phyloP scores from a whole-genome alignment of 371 early-diverging fungal species.

The Mucor indicus region DNA sequence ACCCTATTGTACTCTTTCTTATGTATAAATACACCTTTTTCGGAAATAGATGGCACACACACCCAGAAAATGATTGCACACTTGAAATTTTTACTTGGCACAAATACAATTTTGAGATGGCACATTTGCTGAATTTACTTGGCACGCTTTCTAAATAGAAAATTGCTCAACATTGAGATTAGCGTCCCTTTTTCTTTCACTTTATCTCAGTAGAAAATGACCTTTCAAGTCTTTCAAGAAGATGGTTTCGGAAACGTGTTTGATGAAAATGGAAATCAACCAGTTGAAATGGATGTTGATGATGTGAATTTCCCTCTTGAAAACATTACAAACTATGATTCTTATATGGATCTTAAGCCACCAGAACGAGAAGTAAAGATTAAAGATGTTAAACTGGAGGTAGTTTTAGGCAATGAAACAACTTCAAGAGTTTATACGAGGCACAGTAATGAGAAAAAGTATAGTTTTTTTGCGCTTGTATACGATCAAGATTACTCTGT shows the following conservation, averaged over 20 bases:
- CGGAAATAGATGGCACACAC: no score
- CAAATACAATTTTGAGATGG: neutral
- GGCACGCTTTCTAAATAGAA: constrained; percentile 2
- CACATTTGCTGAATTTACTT: no score
- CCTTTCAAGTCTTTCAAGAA: constrained; percentile 3
- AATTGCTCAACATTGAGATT: neutral
- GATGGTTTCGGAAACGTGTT: constrained; percentile 3
- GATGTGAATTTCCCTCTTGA: constrained; percentile 2
- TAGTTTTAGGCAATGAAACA: constrained; percentile 1
- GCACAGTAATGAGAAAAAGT: neutral
- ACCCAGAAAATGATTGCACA: constrained; percentile 5
- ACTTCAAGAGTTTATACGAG: constrained; percentile 3
- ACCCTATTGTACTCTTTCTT: no score
- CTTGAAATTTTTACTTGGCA: constrained; percentile 3
- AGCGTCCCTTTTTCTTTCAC: neutral
- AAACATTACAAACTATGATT: neutral
- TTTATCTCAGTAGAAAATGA: neutral
- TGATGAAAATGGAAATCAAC: constrained; percentile 6
- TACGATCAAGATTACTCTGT: neutral
- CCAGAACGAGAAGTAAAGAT: neutral
- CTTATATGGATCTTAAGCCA: constrained; percentile 2
- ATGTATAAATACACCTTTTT: no score
- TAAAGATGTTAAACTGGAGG: constrained; percentile 2
- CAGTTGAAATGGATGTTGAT: constrained; percentile 6
- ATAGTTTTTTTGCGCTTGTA: neutral